Base-by-base conservation (phyloP, 441 rosid species). In the Erodium trifolium region DNA sequence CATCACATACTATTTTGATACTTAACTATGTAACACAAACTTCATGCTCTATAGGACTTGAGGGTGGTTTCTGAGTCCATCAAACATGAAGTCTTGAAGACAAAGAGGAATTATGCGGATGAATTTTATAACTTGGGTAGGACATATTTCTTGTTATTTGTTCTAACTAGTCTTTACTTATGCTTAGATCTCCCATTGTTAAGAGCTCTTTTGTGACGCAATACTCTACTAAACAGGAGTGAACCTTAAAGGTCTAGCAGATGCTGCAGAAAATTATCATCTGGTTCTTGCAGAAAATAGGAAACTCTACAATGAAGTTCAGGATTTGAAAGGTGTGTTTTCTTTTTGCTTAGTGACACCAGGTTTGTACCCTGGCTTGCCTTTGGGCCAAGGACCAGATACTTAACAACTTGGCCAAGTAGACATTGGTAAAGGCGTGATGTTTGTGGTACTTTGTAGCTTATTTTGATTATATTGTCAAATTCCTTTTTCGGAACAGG, bases 301-400 rank as follows among this genome's bases (percentile, higher is more conserved):
- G 63, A 85, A 68, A 77, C 69, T 88, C 75, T 88, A 87, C 78
- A 87, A 87, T 76, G 95, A 87, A 79, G 85, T 87, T 76, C 95
- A 88, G 63, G 92, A 88, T 71, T 65, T 87, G 81, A 88, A 88
- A 85, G 95, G 95, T 88, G 81, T 31, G 68, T 34, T 60, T 27
- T 14, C 62, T 63, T 69, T 67, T 19, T 49, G 55, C 16, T 49
- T 11, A 49, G 47, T n/a, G 17, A 49, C 55, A 11, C 11, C 55
- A 49, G 55, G 16, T 49, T n/a, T 49, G 55, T 13, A 49, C 55
- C 14, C 51, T 45, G n/a, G n/a, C 14, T 12, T 10, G n/a, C n/a
- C 51, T 11, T 45, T 45, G 51, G 51, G n/a, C 51, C 51, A 45
- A 45, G 13, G 51, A 11, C 51, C 51, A 45, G 9, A 45, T 45